Evolutionary conservation across 352 stramenopile species (phyloP).

Genomic region (Halophytophthora polymorphica): DNA sequence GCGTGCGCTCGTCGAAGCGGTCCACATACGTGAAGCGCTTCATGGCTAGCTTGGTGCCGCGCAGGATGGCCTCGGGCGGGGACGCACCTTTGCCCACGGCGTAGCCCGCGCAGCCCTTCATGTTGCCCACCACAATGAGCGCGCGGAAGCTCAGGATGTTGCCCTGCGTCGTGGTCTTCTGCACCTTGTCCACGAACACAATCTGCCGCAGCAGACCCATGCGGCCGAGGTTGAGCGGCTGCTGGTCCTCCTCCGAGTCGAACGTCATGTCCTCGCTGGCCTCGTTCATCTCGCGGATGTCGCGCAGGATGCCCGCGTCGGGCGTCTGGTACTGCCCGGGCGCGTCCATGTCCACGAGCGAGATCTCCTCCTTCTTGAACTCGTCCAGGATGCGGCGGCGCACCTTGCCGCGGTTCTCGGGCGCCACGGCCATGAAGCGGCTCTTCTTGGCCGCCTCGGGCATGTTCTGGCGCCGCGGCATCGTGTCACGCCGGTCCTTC

Average conservation of each 20-base stretch:
- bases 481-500: constrained; percentile 54
- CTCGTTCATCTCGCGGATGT: constrained; percentile 68
- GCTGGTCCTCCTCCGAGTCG: constrained; percentile 55
- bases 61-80: constrained; percentile 84
- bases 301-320: constrained; percentile 52
- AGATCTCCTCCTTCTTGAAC: constrained; percentile 73
- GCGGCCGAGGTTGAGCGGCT: constrained; percentile 61
- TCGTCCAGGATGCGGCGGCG: constrained; percentile 75
- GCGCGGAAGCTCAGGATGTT: constrained; percentile 92
- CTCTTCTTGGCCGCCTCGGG: constrained; percentile 71
- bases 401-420: constrained; percentile 75
- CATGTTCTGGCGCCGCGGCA: constrained; percentile 69
- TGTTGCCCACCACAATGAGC: constrained; percentile 93
- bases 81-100: constrained; percentile 90
- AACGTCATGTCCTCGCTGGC: constrained; percentile 75
- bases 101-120: constrained; percentile 91
- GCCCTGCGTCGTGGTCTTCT: constrained; percentile 90
- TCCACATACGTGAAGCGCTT: constrained; percentile 95
- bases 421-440: constrained; percentile 68
- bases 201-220: constrained; percentile 77
- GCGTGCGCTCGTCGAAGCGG: constrained; percentile 88
- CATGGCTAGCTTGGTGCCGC: constrained; percentile 88
- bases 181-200: constrained; percentile 80
- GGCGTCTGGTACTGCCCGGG: constrained; percentile 47
- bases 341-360: constrained; percentile 51